Percentiles rank a stretch among this genome's conserved stretches.
phyloP scores from a whole-genome alignment of 768 basidiomycete species.

The Lactarius evosmus region DNA sequence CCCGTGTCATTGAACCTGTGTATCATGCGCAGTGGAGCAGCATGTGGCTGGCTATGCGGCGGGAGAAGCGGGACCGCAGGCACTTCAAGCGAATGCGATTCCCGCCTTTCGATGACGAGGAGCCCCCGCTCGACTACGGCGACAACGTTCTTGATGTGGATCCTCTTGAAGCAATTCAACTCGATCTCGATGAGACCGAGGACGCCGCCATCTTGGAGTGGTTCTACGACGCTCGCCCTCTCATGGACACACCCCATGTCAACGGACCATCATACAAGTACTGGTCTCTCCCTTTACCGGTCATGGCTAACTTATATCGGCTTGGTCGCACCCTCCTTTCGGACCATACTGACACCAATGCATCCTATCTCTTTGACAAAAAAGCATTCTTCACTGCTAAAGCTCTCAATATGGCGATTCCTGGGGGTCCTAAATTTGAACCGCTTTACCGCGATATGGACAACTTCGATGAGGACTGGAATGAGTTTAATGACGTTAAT shows the following conservation, averaged over 20 bases:
- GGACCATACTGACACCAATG: slow-evolving; percentile 87
- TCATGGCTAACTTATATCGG: slow-evolving; percentile 96
- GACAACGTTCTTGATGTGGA: slow-evolving; percentile 99
- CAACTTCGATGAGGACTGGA: slow-evolving; percentile 97
- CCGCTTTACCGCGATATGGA: slow-evolving; percentile 97
- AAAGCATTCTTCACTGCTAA: slow-evolving; percentile 98
- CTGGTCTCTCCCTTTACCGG: slow-evolving; percentile 89
- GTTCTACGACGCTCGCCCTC: slow-evolving; percentile 98
- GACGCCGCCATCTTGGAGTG: slow-evolving; percentile 90
- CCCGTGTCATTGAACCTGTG: slow-evolving; percentile 93
- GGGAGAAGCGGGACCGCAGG: slow-evolving; percentile 96
- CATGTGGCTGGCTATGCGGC: slow-evolving; percentile 99
- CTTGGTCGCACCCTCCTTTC: slow-evolving; percentile 91
- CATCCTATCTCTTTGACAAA: slow-evolving; percentile 94
- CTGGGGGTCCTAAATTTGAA: slow-evolving; percentile 98
- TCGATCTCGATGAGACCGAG: slow-evolving; percentile 91
- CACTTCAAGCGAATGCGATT: slow-evolving; percentile 99
- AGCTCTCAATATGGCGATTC: slow-evolving; percentile 94
- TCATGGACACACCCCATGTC: slow-evolving; percentile 83
- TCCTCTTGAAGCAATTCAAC: slow-evolving; percentile 94
- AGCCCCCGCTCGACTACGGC: slow-evolving; percentile 97
- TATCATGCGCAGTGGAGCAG: slow-evolving; percentile 99
- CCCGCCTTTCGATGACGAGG: slow-evolving; percentile 99
- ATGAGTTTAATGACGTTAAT: slow-evolving; percentile 99
- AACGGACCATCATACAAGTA: slow-evolving; percentile 92